Evolutionary conservation across 2,329 filamentous ascomycete genomes (phyloP), one percentile per base, ranked within the genome.

Genomic region (Diaporthe sp.): DNA sequence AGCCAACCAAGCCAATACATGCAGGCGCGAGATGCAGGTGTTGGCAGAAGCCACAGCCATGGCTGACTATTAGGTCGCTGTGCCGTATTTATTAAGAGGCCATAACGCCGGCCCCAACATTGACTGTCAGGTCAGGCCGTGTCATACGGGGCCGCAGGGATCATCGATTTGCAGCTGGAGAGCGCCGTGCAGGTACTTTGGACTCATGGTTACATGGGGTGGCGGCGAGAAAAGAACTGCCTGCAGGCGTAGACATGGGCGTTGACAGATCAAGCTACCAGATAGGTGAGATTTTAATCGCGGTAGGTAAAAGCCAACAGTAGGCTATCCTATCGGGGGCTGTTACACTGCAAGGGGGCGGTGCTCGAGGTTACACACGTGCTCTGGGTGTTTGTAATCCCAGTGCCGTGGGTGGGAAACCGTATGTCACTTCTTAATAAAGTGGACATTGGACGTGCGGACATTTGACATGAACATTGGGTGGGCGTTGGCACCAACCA

Each of bases 1-100:
- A 68, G 65, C 65, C 65, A 70, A 70, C 49, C 61, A 70, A 55
- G 65, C 49, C 65, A 70, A 70, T 55, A 55, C 65, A 55, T 55
- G 65, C 65, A 47, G 34, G 28, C 34, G 65, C 31, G 49, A 28
- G 49, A 70, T 70, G 65, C 65, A 70, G 65, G 47, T 70, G 49
- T 70, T 70, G 65, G 65, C 49, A 68, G 63, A 22, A 39, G 63
- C 44, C 63, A 37, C 65, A 68, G 65, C 65, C 47, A 51, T 55
- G 65, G 65, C 65, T 70, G 65, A 28, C 37, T 55, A 47, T 42
- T 55, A 51, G 31, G 63, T 51, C 49, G 65, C 47, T 68, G 31
- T 22, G 42, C 63, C 63, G 65, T 34, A 25, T 70, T 55, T 55
- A 65, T 47, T 42, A 55, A 70, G 49, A 70, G 65, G 49, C 65